phyloP scores from a whole-genome alignment of 768 basidiomycete genomes.

The Suillus tomentosus region DNA sequence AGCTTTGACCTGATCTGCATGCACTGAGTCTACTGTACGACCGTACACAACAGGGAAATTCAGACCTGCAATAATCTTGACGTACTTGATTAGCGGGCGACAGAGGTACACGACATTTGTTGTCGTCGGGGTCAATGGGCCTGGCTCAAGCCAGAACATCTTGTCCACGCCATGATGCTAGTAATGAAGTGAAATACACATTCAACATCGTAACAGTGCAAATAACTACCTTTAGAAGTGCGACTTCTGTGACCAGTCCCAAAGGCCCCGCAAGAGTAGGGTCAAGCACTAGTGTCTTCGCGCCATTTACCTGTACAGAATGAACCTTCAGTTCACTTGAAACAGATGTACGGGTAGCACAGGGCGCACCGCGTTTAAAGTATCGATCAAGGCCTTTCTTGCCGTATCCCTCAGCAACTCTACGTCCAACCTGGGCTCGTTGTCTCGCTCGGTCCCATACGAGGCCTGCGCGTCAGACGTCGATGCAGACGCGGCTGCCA shows the following conservation, averaged over 20 bases:
- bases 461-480: conserved; percentile 40
- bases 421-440: conserved; percentile 53
- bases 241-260: conserved; percentile 93
- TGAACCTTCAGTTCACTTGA: not conserved
- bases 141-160: conserved; percentile 98
- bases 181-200: conserved; percentile 13
- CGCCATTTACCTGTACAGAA: conserved; percentile 72
- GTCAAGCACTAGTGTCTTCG: conserved; percentile 96
- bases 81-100: conserved; percentile 79
- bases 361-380: conserved; percentile 71
- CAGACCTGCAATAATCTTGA: conserved; percentile 91
- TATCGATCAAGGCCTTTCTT: conserved; percentile 78
- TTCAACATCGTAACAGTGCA: not conserved
- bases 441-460: conserved; percentile 35
- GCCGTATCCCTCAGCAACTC: conserved; percentile 75
- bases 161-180: conserved; percentile 99
- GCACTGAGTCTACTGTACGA: conserved; percentile 28
- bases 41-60: conserved; percentile 18
- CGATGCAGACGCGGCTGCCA: conserved; percentile 29
- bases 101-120: conserved; percentile 93
- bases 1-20: conserved; percentile 86
- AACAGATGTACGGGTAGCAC: not conserved
- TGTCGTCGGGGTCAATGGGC: conserved; percentile 79
- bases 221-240: conserved; percentile 77
- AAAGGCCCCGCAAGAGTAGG: conserved; percentile 86